Evolutionary conservation across 306 rosid genomes (phyloP), one percentile per base, ranked within the genome.

Genomic region (Cicer bijugum): DNA sequence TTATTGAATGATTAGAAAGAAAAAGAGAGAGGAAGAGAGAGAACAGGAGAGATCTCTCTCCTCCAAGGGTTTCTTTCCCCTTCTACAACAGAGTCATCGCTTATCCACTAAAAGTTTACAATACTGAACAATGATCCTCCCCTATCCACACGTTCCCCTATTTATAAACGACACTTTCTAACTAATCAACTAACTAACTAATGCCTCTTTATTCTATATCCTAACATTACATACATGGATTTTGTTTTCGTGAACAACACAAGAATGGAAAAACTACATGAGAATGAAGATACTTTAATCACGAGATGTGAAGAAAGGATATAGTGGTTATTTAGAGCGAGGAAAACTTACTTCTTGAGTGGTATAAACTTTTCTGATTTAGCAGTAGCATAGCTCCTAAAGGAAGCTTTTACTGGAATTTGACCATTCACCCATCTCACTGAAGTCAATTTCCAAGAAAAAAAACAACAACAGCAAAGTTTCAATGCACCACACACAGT

Each of bases 271-370:
- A 75, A 12, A 62, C 47, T 35, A 59, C 9, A 53, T 12, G 35
- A 35, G 5, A 20, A 66, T 17, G 11, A 71, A 48, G 9, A n/a
- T 3, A 67, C 33, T 15, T 15, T 5, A 67, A 45, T 14, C 0
- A 23, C 6, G 43, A 71, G 16, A 42, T 20, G 6, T 12, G 7
- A 80, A 56, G 51, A 63, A 15, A 44, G 15, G 14, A 72, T 44
- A 50, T 15, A 37, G 38, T 39, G 35, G 14, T 74, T 28, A 28
- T 28, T 28, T 38, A 43, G 48, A 62, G 48, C n/a, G 12, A n/a
- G 14, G 78, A 79, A 79, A 73, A 71, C 88, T 83, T 69, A 91
- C 95, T 87, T 89, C 74, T 87, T 89, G 57, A 80, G 57, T 6
- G 81, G 84, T 39, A 82, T 83, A 86, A 78, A 57, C 80, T 82